Evolutionary conservation across 805 yeast genomes (phyloP), one percentile per base, ranked within the genome.

Genomic region (Grigorovia yakushimaensis): DNA sequence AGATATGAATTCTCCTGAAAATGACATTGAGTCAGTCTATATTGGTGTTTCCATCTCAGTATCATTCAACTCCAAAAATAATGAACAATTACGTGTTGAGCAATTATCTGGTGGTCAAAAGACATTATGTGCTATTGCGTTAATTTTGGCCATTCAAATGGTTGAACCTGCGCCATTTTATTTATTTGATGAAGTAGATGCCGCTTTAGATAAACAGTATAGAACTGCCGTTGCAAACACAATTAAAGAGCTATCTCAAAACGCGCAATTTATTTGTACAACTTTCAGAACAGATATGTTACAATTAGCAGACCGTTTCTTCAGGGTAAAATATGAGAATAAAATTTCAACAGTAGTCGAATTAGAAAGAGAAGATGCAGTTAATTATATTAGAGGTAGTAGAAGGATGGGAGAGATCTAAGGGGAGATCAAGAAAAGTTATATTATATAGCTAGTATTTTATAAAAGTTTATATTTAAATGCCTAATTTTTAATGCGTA

Each of bases 151-250:
- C 4, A 87, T 91, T 50, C 98, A 93, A 68, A 80, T 77, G 59
- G 87, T 94, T 53, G 98, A 93, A 56, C 98, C 98, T 10, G 97
- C 97, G 8, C 97, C 98, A 43, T 93, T 93, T 64, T 93, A 93
- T 61, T 67, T 93, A 42, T 91, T 93, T 65, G 98, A 93, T 66
- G 98, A 93, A 69, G 84, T 93, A 49, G 98, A 93, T 68, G 97
- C 98, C 4, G 93, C 91, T 56, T 72, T 93, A 52, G 98, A 93
- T 66, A 79, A 95, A 2, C 96, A 86, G 59, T 91, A 89, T 60
- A 76, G 98, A 57, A 76, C 85, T 0, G 79, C 96, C 0, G 95
- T 93, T 19, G 96, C 98, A 0, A 67, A 72, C 33, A 69, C 86
- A 71, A 81, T 93, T 47, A 73, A 78, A 53, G 73, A 76, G 35